phyloP scores from a whole-genome alignment of 257 asterid genomes.

The Ilex asprella region DNA sequence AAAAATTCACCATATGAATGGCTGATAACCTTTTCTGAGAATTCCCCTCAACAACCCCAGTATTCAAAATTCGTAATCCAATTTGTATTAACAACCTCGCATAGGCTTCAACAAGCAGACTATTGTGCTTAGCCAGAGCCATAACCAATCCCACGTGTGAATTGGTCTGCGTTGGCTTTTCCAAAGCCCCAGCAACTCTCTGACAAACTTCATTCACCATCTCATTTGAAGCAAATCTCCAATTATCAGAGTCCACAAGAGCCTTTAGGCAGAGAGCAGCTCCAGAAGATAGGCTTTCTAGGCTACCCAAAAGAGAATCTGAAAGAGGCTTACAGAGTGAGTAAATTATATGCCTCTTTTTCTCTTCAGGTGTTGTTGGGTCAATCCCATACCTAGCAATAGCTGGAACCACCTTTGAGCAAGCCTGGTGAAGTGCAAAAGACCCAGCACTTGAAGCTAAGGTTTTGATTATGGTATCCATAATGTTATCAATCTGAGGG shows the following conservation, averaged over 20 bases:
- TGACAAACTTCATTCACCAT: conserved; percentile 89
- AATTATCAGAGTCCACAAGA: conserved; percentile 83
- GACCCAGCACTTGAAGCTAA: conserved; percentile 77
- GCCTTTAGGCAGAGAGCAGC: conserved; percentile 88
- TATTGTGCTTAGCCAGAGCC: conserved; percentile 75
- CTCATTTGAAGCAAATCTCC: conserved; percentile 83
- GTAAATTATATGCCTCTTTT: conserved; percentile 52
- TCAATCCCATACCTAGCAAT: conserved; percentile 85
- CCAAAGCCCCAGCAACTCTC: conserved; percentile 80
- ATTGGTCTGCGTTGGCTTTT: conserved; percentile 66
- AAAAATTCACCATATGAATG: conserved; percentile 79
- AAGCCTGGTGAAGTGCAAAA: conserved; percentile 93
- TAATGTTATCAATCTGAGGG: conserved; percentile 75
- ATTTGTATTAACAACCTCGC: conserved; percentile 61
- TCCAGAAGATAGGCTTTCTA: conserved; percentile 78
- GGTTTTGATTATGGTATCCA: conserved; percentile 71
- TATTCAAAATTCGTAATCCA: conserved; percentile 55
- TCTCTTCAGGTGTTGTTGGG: conserved; percentile 66
- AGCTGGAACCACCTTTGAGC: conserved; percentile 94
- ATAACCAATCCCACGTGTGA: conserved; percentile 77
- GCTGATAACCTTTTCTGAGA: conserved; percentile 83
- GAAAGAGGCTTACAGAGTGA: conserved; percentile 79
- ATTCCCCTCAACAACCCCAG: conserved; percentile 47
- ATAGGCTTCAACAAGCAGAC: conserved; percentile 83
- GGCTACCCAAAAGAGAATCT: conserved; percentile 75